A percentile compares a stretch with the other conserved stretches of the same genome.
Evolutionary conservation across 768 basidiomycete species (phyloP).

Genomic region (Kwoniella europaea): DNA sequence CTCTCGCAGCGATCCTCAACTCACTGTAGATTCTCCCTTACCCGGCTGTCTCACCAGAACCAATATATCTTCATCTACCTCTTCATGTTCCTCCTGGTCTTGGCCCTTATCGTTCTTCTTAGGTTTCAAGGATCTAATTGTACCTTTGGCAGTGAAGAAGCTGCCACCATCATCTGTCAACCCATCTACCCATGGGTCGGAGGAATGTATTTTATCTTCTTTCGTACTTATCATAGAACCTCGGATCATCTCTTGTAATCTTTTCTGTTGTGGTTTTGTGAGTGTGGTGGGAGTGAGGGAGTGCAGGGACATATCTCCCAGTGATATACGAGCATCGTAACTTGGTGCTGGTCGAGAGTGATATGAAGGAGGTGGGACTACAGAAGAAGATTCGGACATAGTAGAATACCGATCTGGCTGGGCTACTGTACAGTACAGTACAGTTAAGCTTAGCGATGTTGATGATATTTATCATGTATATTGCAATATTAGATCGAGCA

Average conservation of each 20-base stretch:
- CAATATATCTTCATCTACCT: constrained; percentile 16
- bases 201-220: not conserved
- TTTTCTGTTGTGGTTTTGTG: constrained; percentile 17
- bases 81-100: constrained; percentile 2
- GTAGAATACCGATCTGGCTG: not conserved
- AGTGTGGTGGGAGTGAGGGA: constrained; percentile 14
- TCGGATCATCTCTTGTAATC: constrained; percentile 10
- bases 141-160: constrained; percentile 23
- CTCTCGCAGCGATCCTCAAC: not conserved
- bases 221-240: constrained; percentile 13
- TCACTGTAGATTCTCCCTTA: not conserved
- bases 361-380: not conserved
- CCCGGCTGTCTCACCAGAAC: constrained; percentile 10
- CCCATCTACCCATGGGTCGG: not conserved
- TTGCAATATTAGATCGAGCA: not conserved
- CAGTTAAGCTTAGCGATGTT: no score
- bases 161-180: constrained; percentile 24
- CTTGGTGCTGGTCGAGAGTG: not conserved
- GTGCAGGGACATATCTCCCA: constrained; percentile 21
- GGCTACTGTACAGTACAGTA: no score
- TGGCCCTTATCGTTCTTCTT: not conserved
- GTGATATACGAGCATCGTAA: not conserved
- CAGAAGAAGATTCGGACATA: not conserved
- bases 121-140: constrained; percentile 8
- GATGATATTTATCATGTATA: not conserved